Evolutionary conservation across 2,329 filamentous ascomycete species (phyloP), one percentile per base, ranked within the genome.

Genomic region (Xylaria sp.): DNA sequence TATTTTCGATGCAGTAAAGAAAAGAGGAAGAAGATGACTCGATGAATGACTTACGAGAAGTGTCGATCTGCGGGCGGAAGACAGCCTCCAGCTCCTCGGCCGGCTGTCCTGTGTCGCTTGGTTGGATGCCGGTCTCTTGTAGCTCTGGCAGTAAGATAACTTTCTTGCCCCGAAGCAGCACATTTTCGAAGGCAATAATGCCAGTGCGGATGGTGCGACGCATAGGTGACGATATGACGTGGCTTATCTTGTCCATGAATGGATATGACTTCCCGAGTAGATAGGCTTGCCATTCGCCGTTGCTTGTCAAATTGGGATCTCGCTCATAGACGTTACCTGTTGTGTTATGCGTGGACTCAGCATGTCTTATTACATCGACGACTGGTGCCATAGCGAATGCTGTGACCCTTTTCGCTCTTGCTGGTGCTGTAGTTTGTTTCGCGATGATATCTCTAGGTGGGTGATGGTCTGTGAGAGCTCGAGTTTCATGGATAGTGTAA

Each of bases 301-400:
- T 83, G 0, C 86, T 82, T 0, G 94, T 97, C 59, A 97, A 87
- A 66, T 86, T 81, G 1, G 94, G 93, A 78, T 97, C 94, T 23
- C 79, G 90, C 58, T 96, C 83, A 64, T 81, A 74, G 76, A 92
- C 88, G 81, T 93, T 48, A 23, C 92, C 68, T 3, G 48, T 35
- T 16, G 94, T 85, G 79, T 97, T 97, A 86, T 97, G 93, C 77
- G 87, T 87, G 81, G 93, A 92, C 81, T 92, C 83, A 9, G 89
- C 91, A 79, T 93, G 91, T 80, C 91, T 90, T 77, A 93, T 85
- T 72, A 91, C 83, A 79, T 92, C 87, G 72, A 92, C 82, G 29
- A 82, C 87, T 27, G 84, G 83, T 3, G 82, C 75, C 84, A 86
- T 86, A 18, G 10, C 25, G 44, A 23, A 48, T 13, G 12, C 1